Percentiles rank a stretch among this genome's conserved stretches.
These are phyloP conservation scores for Lichtheimia hyalospora DNA, from an alignment of 371 early-diverging fungal species.

Conservation along the genomic window DNA sequence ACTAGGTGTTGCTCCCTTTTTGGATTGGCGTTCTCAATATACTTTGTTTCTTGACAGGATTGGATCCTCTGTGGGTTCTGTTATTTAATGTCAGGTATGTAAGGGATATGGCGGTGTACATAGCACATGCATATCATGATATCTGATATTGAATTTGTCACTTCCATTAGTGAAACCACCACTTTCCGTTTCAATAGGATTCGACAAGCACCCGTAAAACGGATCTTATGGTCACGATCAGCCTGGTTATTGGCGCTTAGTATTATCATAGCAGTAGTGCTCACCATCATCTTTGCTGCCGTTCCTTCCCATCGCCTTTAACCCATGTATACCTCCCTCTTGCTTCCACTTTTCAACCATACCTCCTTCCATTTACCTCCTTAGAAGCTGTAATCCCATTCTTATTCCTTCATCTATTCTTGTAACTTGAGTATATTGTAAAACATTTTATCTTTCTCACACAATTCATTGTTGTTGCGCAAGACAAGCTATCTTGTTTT, in stretches of 20 bases:
- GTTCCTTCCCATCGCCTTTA: conserved; percentile 37
- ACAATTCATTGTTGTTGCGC: no score
- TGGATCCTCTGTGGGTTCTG: conserved; percentile 51
- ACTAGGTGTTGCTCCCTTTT: conserved; percentile 36
- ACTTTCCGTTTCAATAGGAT: conserved; percentile 49
- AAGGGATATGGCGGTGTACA: no score
- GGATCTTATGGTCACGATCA: conserved; percentile 38
- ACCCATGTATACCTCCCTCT: not conserved
- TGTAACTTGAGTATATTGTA: not conserved
- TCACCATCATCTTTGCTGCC: conserved; percentile 44
- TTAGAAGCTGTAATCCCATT: not conserved
- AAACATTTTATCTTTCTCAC: no score
- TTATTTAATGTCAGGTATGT: conserved; percentile 45
- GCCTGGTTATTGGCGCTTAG: conserved; percentile 36
- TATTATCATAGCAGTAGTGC: conserved; percentile 27
- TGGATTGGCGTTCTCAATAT: conserved; percentile 50
- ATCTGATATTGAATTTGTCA: no score
- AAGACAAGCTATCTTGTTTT: no score
- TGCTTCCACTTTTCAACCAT: not conserved
- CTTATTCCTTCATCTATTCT: not conserved
- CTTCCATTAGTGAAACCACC: conserved; percentile 40
- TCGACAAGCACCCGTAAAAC: conserved; percentile 39
- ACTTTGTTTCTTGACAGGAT: conserved; percentile 35
- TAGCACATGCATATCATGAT: no score
- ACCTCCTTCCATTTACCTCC: not conserved